Conservation (phyloP, 345 rosid species). For the Citrus australasica region DNA sequence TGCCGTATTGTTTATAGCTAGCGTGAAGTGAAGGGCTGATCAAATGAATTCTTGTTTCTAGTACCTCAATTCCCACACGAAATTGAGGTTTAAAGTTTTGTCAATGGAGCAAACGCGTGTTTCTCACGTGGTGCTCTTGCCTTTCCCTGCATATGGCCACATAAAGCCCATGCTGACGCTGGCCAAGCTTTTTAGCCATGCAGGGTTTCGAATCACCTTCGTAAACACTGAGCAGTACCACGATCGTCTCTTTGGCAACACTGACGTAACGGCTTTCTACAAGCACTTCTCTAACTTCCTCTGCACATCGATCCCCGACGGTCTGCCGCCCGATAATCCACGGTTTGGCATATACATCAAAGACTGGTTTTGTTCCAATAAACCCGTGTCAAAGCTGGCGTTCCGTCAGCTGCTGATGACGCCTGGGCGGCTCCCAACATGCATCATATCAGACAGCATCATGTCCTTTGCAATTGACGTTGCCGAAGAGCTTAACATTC, state of each 20-base stretch:
- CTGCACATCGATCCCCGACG: slow-evolving; percentile 29
- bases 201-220: slow-evolving; percentile 55
- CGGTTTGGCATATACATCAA: background rate
- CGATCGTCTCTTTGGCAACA: slow-evolving; percentile 16
- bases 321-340: slow-evolving; percentile 25
- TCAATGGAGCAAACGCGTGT: background rate
- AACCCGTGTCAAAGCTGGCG: background rate
- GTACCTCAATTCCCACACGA: too few relatives aligned
- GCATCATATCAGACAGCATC: slow-evolving; percentile 41
- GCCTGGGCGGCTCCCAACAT: slow-evolving; percentile 1
- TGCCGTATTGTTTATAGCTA: background rate
- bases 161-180: slow-evolving; percentile 61
- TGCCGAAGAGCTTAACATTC: slow-evolving; percentile 32
- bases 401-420: slow-evolving; percentile 21
- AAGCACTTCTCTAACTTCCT: slow-evolving; percentile 24
- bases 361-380: slow-evolving; percentile 17
- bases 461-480: slow-evolving; percentile 29
- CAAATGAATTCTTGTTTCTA: background rate
- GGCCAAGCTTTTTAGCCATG: slow-evolving; percentile 44
- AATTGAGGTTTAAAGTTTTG: background rate
- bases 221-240: slow-evolving; percentile 37
- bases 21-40: background rate
- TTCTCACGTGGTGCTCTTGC: slow-evolving; percentile 46
- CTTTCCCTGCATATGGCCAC: slow-evolving; percentile 58
- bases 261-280: slow-evolving; percentile 26